Conservation (phyloP, 352 stramenopile species). For the Pythium insidiosum region DNA sequence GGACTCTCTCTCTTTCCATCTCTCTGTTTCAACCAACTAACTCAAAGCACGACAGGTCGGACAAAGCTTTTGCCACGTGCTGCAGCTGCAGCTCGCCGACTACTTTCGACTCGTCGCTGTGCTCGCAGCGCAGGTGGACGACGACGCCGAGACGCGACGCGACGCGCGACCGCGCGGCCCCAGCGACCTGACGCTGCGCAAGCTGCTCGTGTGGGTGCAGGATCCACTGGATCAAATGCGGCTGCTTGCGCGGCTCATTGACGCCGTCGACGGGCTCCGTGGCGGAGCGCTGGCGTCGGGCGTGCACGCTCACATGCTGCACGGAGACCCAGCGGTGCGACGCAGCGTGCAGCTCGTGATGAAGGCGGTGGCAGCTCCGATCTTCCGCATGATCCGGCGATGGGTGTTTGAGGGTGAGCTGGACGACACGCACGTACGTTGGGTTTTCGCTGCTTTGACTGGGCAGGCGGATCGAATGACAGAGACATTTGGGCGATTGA, state of each 20-base stretch:
- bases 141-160: slow-evolving; percentile 61
- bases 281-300: slow-evolving; percentile 86
- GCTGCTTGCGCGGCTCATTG: slow-evolving; percentile 84
- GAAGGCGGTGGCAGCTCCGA: slow-evolving; percentile 66
- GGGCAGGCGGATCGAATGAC: neutral
- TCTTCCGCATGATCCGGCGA: slow-evolving; percentile 84
- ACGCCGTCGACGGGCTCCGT: slow-evolving; percentile 76
- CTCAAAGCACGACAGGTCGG: slow-evolving; percentile 50
- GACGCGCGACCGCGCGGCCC: slow-evolving; percentile 24
- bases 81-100: slow-evolving; percentile 88
- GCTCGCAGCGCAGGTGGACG: slow-evolving; percentile 84
- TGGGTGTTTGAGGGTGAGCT: slow-evolving; percentile 86
- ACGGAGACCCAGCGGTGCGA: slow-evolving; percentile 82
- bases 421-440: slow-evolving; percentile 74
- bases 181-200: slow-evolving; percentile 80
- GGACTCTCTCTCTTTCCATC: too few relatives aligned
- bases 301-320: slow-evolving; percentile 86
- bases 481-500: neutral
- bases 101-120: slow-evolving; percentile 93
- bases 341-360: slow-evolving; percentile 72
- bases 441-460: too few relatives aligned
- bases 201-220: slow-evolving; percentile 87
- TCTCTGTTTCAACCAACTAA: too few relatives aligned
- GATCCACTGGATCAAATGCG: slow-evolving; percentile 84
- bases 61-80: slow-evolving; percentile 85